Evolutionary conservation across 345 rosid genomes (phyloP).

Genomic region (Populus deltoides): DNA sequence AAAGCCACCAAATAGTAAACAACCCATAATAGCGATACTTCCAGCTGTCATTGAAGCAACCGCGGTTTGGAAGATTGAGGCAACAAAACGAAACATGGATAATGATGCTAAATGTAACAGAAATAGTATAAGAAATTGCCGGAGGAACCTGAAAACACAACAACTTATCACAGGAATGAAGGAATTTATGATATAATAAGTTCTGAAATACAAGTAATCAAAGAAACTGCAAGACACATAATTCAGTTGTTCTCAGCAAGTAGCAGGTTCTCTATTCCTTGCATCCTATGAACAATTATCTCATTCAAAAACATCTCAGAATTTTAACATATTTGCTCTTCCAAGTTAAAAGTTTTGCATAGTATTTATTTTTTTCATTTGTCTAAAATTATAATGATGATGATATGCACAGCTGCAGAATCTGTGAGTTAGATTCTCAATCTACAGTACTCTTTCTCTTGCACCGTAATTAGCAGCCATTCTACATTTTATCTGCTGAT

Average conservation of each 20-base stretch:
- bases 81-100: conserved; percentile 72
- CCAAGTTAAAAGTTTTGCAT: background rate
- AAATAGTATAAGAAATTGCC: conserved; percentile 57
- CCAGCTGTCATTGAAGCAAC: conserved; percentile 50
- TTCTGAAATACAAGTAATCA: too few relatives aligned
- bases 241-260: too few relatives aligned
- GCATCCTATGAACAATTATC: too few relatives aligned
- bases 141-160: conserved; percentile 53
- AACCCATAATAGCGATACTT: conserved; percentile 36
- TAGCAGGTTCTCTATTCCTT: too few relatives aligned
- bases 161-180: too few relatives aligned
- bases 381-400: too few relatives aligned
- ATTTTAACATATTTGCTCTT: too few relatives aligned
- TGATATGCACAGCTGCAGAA: too few relatives aligned
- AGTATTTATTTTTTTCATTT: too few relatives aligned
- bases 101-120: conserved; percentile 53
- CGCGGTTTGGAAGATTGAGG: conserved; percentile 52
- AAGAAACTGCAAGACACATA: too few relatives aligned
- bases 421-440: too few relatives aligned
- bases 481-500: conserved; percentile 2
- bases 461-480: background rate
- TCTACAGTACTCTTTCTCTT: background rate
- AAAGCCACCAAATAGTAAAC: conserved; percentile 60
- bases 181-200: background rate
- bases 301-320: too few relatives aligned